Percentiles rank a stretch among this genome's conserved stretches.
Conservation (phyloP, 495 filamentous ascomycete species). For the Xylaria nigripes region DNA sequence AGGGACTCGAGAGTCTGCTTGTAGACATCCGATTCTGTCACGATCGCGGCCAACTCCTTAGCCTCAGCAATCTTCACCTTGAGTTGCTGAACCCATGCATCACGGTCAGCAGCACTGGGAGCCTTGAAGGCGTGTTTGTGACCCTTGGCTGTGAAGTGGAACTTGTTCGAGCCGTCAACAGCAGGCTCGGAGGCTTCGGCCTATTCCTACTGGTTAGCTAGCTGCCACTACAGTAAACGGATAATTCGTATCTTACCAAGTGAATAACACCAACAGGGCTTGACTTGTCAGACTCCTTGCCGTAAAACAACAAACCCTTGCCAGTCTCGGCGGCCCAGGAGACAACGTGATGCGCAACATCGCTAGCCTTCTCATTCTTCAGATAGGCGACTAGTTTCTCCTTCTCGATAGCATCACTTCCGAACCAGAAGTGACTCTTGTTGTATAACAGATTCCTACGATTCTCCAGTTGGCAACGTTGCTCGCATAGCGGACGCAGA, state of each 20-base stretch:
- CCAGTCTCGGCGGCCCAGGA: constrained; percentile 90
- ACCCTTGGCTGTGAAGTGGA: constrained; percentile 72
- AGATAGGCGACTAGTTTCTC: constrained; percentile 69
- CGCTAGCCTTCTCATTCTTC: constrained; percentile 73
- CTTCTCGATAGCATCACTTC: constrained; percentile 65
- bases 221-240: background rate
- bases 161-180: constrained; percentile 66
- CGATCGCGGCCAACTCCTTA: constrained; percentile 59
- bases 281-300: constrained; percentile 78
- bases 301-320: constrained; percentile 89
- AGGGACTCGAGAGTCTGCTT: constrained; percentile 69
- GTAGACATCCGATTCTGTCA: constrained; percentile 66
- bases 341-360: constrained; percentile 66
- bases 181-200: constrained; percentile 74
- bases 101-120: constrained; percentile 62
- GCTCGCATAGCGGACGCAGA: background rate
- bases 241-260: constrained; percentile 49
- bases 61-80: constrained; percentile 71
- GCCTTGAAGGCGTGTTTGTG: constrained; percentile 91
- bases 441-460: constrained; percentile 41
- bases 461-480: constrained; percentile 14
- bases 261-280: constrained; percentile 76
- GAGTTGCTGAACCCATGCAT: constrained; percentile 77
- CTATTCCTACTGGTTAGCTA: constrained; percentile 40
- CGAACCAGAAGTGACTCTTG: constrained; percentile 79